These are phyloP conservation scores for Hypoxylon rickii DNA, from an alignment of 495 filamentous ascomycete species.

Conservation along the genomic window DNA sequence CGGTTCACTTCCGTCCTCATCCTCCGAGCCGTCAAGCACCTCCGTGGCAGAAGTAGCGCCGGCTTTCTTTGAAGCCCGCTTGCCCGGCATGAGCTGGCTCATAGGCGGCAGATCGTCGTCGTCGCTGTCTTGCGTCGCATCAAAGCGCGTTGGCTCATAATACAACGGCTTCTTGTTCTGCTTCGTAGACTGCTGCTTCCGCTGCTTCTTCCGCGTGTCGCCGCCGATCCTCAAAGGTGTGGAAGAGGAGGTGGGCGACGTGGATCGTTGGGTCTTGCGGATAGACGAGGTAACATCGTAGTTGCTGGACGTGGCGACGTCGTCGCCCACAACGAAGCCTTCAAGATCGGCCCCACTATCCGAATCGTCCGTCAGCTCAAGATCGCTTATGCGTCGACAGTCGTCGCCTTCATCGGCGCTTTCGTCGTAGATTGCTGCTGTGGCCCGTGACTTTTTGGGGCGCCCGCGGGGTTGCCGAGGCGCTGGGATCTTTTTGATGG, in stretches of 20 bases:
- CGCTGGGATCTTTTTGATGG: slow-evolving; percentile 10
- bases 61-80: slow-evolving; percentile 1
- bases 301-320: slow-evolving; percentile 47
- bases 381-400: slow-evolving; percentile 53
- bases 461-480: slow-evolving; percentile 13
- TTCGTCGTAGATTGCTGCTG: slow-evolving; percentile 35
- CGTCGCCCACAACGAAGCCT: slow-evolving; percentile 52
- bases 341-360: slow-evolving; percentile 51
- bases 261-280: slow-evolving; percentile 28
- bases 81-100: slow-evolving; percentile 35
- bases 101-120: slow-evolving; percentile 48
- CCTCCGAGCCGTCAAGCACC: slow-evolving; percentile 1
- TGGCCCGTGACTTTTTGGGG: slow-evolving; percentile 14
- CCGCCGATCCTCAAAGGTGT: slow-evolving; percentile 4
- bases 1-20: slow-evolving; percentile 2
- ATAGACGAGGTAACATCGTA: slow-evolving; percentile 22
- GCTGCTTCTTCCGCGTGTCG: background rate
- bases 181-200: background rate
- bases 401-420: slow-evolving; percentile 53
- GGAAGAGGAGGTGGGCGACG: slow-evolving; percentile 39
- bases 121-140: slow-evolving; percentile 41
- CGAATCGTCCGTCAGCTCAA: slow-evolving; percentile 50
- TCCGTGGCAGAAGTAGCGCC: background rate
- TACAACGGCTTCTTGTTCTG: slow-evolving; percentile 31
- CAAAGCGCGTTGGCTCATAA: slow-evolving; percentile 40